These are phyloP conservation scores for Cyclocybe aegerita DNA, from an alignment of 768 basidiomycete genomes.

Conservation along the genomic window DNA sequence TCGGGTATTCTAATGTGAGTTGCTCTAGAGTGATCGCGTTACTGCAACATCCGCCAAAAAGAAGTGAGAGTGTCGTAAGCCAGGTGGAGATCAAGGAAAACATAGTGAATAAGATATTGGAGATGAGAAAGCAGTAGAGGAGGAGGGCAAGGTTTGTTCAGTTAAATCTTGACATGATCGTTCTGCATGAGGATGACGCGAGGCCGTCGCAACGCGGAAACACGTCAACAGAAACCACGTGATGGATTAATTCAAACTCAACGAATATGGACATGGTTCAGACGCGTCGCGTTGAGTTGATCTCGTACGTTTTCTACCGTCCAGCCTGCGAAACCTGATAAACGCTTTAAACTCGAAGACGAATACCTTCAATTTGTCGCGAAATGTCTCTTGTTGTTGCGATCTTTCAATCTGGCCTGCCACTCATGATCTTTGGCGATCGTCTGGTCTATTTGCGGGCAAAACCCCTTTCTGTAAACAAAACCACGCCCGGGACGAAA, in stretches of 20 bases:
- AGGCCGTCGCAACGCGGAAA: constrained; percentile 2
- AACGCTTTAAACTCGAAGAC: too few species aligned
- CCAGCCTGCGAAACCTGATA: too few species aligned
- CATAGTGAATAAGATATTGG: constrained; percentile 9
- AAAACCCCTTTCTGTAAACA: constrained; percentile 23
- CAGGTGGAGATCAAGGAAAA: constrained; percentile 35
- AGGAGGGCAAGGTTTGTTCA: not conserved
- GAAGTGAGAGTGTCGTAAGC: constrained; percentile 64
- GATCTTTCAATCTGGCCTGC: too few species aligned
- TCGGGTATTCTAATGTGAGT: constrained; percentile 64
- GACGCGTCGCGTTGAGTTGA: too few species aligned
- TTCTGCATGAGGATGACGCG: constrained; percentile 10
- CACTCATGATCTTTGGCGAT: not conserved
- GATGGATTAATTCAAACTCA: not conserved
- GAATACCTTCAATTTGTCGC: too few species aligned
- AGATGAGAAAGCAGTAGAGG: not conserved
- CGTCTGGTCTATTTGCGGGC: constrained; percentile 8
- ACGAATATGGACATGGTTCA: too few species aligned
- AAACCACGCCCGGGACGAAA: constrained; percentile 22
- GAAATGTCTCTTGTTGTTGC: too few species aligned
- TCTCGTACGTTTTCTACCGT: too few species aligned
- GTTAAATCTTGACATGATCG: not conserved
- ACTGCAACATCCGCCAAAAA: constrained; percentile 93
- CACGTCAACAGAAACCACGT: constrained; percentile 8
- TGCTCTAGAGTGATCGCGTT: constrained; percentile 81